Base-by-base conservation (phyloP, 2,329 filamentous ascomycete genomes). In the Fusarium brachygibbosum region DNA sequence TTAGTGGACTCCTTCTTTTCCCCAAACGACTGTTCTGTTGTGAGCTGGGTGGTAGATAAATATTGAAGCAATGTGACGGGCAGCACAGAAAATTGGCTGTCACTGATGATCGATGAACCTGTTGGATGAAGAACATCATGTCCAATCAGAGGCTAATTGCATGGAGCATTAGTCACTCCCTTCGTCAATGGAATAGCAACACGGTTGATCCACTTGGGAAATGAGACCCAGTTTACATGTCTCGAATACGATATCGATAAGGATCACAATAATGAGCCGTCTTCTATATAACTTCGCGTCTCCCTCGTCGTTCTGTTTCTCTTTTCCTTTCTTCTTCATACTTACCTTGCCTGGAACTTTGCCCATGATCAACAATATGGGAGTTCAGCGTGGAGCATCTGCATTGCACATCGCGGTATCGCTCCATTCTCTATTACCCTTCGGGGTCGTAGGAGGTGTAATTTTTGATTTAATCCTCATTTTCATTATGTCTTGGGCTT, bases 371-470 rank as follows among this genome's bases (percentile, higher is more conserved):
- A 57, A 29, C 37, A 57, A 57, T 57, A 51, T 41, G 54, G 45
- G 54, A 42, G 54, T 57, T 57, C 54, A 57, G 54, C 37, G 45
- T 57, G 37, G 54, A 50, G 54, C 54, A 38, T 38, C 56, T 58
- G 56, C 56, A 58, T 58, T 58, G 56, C 56, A 58, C 56, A 40
- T 55, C 56, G 56, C 56, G 56, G 56, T n/a, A 38, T 58, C 56
- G 56, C 19, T 55, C 50, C 11, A 55, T 44, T 12, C 56, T 58
- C 56, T 58, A 58, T 58, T 58, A 25, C 13, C 56, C 56, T 58
- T 58, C 49, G 56, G 56, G 56, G 40, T 25, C 56, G 25, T 58
- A 58, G 56, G 56, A 32, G 56, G 56, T 38, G 56, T 12, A 58
- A 58, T 58, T 58, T 58, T 58, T 58, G 56, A 58, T 58, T 55